A percentile compares a stretch with the other conserved stretches of the same genome.
These are phyloP conservation scores for Chlamydomonas sp. DNA, from an alignment of 139 green algal genomes.

Conservation along the genomic window DNA sequence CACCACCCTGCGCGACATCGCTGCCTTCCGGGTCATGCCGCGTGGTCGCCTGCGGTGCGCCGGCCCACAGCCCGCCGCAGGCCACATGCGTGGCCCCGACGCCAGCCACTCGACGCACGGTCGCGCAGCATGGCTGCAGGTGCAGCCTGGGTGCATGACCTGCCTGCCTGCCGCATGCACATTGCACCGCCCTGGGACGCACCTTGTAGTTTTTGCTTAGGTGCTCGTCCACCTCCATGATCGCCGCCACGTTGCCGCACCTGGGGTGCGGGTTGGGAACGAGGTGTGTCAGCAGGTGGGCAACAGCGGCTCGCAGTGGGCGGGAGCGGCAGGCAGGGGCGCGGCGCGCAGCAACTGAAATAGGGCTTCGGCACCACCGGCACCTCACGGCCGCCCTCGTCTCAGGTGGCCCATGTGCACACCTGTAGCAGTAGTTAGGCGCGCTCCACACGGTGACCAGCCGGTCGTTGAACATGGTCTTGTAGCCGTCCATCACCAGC, in stretches of 20 bases:
- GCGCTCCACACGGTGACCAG: slow-evolving; percentile 98
- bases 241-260: slow-evolving; percentile 98
- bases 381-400: not conserved
- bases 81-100: too few species aligned
- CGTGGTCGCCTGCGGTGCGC: too few species aligned
- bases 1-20: too few species aligned
- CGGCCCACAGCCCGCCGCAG: too few species aligned
- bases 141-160: not conserved
- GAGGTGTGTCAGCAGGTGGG: not conserved
- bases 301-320: too few species aligned
- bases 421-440: slow-evolving; percentile 99
- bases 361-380: too few species aligned
- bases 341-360: too few species aligned
- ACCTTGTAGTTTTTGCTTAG: slow-evolving; percentile 91
- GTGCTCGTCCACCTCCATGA: slow-evolving; percentile 96
- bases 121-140: too few species aligned
- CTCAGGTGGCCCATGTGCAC: not conserved
- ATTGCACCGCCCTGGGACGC: not conserved
- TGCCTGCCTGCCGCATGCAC: not conserved
- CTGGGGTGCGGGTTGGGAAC: slow-evolving; percentile 41
- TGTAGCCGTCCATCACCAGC: slow-evolving; percentile 99
- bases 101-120: too few species aligned
- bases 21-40: too few species aligned
- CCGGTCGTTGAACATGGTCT: slow-evolving; percentile 97
- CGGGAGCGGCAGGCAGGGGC: too few species aligned